A percentile compares a stretch with the other conserved stretches of the same genome.
Evolutionary conservation across 768 basidiomycete genomes (phyloP).

Genomic region (Pholiota conissans): DNA sequence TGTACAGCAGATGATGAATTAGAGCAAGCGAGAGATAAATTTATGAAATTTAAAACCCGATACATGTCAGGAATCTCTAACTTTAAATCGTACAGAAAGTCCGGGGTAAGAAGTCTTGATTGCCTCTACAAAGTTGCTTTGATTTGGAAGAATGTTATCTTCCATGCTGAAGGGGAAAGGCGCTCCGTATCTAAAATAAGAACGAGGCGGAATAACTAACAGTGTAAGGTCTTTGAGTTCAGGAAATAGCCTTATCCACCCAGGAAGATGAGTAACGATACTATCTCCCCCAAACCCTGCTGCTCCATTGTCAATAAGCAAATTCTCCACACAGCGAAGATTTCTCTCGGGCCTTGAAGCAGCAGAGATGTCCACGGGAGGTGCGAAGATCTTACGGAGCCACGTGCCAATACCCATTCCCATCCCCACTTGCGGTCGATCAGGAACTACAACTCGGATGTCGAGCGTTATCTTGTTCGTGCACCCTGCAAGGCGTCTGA

Average conservation of each 20-base stretch:
- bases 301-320: slow-evolving; percentile 18
- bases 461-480: slow-evolving; percentile 14
- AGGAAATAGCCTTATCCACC: slow-evolving; percentile 20
- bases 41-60: too few relatives aligned
- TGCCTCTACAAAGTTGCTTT: too few relatives aligned
- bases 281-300: slow-evolving; percentile 15
- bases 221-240: slow-evolving; percentile 12
- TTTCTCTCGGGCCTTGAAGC: slow-evolving; percentile 11
- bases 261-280: slow-evolving; percentile 4
- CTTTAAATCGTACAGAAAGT: too few relatives aligned
- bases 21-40: too few relatives aligned
- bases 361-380: neutral
- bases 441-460: slow-evolving; percentile 3
- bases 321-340: slow-evolving; percentile 17
- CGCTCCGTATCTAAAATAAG: too few relatives aligned
- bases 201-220: neutral
- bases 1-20: too few relatives aligned
- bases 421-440: slow-evolving; percentile 14
- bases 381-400: slow-evolving; percentile 9
- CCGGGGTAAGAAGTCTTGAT: too few relatives aligned
- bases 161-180: too few relatives aligned
- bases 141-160: too few relatives aligned
- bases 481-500: slow-evolving; percentile 11
- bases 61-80: too few relatives aligned
- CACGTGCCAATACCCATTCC: slow-evolving; percentile 17